Base-by-base conservation (phyloP, 352 stramenopile genomes). In the Globisporangium middletonii region DNA sequence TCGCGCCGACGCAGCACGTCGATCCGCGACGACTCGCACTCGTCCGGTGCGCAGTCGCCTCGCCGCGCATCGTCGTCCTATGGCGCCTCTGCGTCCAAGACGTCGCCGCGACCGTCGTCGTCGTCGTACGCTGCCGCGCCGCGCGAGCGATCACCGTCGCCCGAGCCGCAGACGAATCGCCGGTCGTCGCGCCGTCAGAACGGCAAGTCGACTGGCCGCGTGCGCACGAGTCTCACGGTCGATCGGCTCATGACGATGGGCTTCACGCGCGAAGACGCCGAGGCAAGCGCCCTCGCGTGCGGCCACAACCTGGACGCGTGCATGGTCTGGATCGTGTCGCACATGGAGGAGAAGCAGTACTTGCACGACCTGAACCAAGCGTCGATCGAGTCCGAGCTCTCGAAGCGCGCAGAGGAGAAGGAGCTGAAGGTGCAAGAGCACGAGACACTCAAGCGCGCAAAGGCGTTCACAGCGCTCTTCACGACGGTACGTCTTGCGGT, bases 301-400 rank as follows among this genome's bases (percentile, higher is more conserved):
- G 83, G 81, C 33, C 64, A 89, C 26, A 63, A 91, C 55, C 68
- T 60, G 2, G 83, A 92, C 41, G 67, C 63, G n/a, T 92, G 82
- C 54, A 92, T 94, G 79, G 1, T 90, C 44, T 94, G 81, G 81
- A 88, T 91, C 54, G 72, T 89, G 45, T 77, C 77, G n/a, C 74
- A 79, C 50, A 58, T 88, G 13, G 83, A 92, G 53, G 83, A 94
- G 57, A 64, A 71, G 53, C 67, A 89, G 54, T 94, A 89, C 48
- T 71, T 67, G 18, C 66, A 75, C 18, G 79, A 94, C 26, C 47
- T 94, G 13, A 90, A 91, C 57, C 64, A 68, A 50, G 83, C 83
- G 33, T 91, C 82, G 13, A 92, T 92, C 57, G 64, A 83, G 63
- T 94, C 83, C 1, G 83, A 94, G 55, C 63, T 83, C 28, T 74